Conservation (phyloP, 2,329 filamentous ascomycete species). For the Fusarium sp. region DNA sequence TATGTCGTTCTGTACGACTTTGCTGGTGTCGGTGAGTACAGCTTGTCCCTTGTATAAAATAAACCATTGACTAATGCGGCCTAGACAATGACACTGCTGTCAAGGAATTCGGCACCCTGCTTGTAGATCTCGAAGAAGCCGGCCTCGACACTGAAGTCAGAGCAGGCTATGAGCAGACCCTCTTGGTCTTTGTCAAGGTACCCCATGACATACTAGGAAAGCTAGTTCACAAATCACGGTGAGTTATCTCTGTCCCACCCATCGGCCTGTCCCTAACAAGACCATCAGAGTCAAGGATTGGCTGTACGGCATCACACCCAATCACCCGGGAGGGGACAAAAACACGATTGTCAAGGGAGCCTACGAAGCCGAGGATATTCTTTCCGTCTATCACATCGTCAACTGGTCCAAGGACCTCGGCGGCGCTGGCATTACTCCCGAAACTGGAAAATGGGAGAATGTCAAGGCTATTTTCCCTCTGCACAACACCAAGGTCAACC, state of each 20-base stretch:
- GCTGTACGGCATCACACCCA: constrained; percentile 75
- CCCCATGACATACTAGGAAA: constrained; percentile 71
- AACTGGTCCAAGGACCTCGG: constrained; percentile 67
- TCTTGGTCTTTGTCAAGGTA: constrained; percentile 74
- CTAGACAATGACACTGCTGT: constrained; percentile 51
- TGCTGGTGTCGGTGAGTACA: constrained; percentile 47
- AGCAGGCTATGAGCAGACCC: constrained; percentile 72
- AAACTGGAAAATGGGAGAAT: constrained; percentile 67
- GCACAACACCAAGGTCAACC: constrained; percentile 68
- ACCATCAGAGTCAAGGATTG: constrained; percentile 74
- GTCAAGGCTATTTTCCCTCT: constrained; percentile 71
- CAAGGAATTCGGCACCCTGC: constrained; percentile 57
- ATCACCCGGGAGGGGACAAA: constrained; percentile 67
- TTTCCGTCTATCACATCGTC: constrained; percentile 76
- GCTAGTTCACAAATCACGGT: constrained; percentile 75
- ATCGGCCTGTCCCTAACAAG: background rate
- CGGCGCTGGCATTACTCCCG: constrained; percentile 71
- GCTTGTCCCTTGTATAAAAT: background rate
- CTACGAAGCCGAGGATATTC: constrained; percentile 73
- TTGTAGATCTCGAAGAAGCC: constrained; percentile 68
- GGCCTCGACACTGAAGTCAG: constrained; percentile 78
- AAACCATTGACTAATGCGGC: background rate
- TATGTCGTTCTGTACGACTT: constrained; percentile 57
- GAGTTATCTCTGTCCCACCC: background rate
- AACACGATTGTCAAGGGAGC: constrained; percentile 62